These are phyloP conservation scores for Hanseniaspora vineae DNA, from an alignment of 805 yeast genomes.

Conservation along the genomic window DNA sequence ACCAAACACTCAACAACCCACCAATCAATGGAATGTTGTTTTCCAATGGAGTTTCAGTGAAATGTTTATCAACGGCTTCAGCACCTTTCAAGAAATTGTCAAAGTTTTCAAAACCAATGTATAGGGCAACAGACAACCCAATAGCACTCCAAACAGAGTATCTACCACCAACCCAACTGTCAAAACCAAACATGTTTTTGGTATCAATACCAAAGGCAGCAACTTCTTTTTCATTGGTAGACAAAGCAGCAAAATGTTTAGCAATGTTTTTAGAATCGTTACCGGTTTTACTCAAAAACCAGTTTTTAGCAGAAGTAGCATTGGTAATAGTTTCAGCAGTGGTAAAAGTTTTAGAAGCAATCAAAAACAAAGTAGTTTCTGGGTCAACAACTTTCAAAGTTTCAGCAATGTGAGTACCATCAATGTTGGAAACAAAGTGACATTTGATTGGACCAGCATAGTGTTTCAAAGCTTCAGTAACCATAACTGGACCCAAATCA, in stretches of 20 bases:
- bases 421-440: constrained; percentile 95
- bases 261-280: constrained; percentile 65
- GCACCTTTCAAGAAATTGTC: constrained; percentile 92
- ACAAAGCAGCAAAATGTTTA: constrained; percentile 93
- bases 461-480: constrained; percentile 92
- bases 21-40: constrained; percentile 88
- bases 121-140: constrained; percentile 89
- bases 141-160: constrained; percentile 99
- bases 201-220: constrained; percentile 94
- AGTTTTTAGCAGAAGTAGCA: constrained; percentile 86
- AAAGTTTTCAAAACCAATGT: constrained; percentile 92
- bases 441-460: constrained; percentile 56
- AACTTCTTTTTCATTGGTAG: constrained; percentile 87
- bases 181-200: constrained; percentile 96
- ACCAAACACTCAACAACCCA: constrained; percentile 93
- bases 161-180: constrained; percentile 99
- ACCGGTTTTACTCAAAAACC: constrained; percentile 71
- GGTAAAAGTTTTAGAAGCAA: constrained; percentile 97
- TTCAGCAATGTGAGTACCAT: constrained; percentile 95
- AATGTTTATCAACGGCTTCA: constrained; percentile 92
- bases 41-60: constrained; percentile 70
- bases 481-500: constrained; percentile 98
- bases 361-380: constrained; percentile 83
- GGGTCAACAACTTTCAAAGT: constrained; percentile 64
- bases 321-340: constrained; percentile 97